Conservation (phyloP, 2,329 filamentous ascomycete species). For the Diaporthe aspalathi region DNA sequence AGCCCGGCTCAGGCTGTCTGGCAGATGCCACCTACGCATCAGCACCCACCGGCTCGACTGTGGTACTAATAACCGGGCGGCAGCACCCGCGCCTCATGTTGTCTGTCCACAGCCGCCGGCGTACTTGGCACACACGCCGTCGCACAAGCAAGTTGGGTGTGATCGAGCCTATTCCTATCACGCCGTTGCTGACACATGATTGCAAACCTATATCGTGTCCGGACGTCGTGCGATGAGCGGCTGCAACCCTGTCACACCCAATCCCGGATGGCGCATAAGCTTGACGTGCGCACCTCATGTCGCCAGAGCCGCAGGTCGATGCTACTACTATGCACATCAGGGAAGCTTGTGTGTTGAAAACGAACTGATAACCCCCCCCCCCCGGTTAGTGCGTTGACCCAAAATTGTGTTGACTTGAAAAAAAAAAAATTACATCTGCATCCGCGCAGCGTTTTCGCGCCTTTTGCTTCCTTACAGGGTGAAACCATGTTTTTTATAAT, state of each 20-base stretch:
- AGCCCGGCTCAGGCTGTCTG: background rate
- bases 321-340: background rate
- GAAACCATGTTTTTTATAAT: too few relatives aligned
- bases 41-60: background rate
- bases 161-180: background rate
- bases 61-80: background rate
- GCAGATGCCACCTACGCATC: background rate
- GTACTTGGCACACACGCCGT: background rate
- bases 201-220: background rate
- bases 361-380: too few relatives aligned
- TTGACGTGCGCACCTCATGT: background rate
- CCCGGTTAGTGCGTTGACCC: too few relatives aligned
- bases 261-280: background rate
- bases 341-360: background rate
- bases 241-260: slow-evolving; percentile 30
- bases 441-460: too few relatives aligned
- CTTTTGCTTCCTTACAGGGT: too few relatives aligned
- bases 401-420: too few relatives aligned
- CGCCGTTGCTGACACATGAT: background rate
- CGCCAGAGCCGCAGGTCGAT: slow-evolving; percentile 4
- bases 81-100: too few relatives aligned
- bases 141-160: background rate
- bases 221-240: slow-evolving; percentile 16
- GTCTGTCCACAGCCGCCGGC: background rate
- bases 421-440: too few relatives aligned